Base-by-base conservation (phyloP, 2,329 filamentous ascomycete species). In the Rhynchosporium agropyri region DNA sequence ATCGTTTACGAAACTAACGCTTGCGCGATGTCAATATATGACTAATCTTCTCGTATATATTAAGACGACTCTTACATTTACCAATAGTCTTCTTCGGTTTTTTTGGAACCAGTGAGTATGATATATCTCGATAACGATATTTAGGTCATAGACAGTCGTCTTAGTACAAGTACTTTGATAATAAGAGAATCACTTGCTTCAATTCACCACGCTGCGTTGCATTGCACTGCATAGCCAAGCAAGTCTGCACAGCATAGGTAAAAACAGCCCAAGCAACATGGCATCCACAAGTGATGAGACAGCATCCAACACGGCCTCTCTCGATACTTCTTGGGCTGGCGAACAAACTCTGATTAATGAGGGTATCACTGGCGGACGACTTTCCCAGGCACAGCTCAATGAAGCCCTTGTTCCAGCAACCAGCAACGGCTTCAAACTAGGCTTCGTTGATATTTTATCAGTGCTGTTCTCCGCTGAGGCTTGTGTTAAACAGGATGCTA, bases 361-460 rank as follows among this genome's bases (percentile, higher is more conserved):
- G n/a, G 48, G 8, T 15, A 50, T 50, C 12, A 33, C 28, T 29
- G 33, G 48, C 12, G 48, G 48, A 33, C 48, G 48, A 50, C 48
- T 50, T 12, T 31, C 28, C 48, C 48, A 33, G 10, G 28, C 13
- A 31, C 9, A 33, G 31, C 48, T 50, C 48, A 33, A 50, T 33
- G 48, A 50, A n/a, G 48, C 28, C 28, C 48, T 50, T 50, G 48
- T 50, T 50, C 48, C 28, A 0, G 48, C 48, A 4, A 50, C 48
- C 15, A 29, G 48, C 8, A 50, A 50, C 6, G 48, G 48, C 13
- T 33, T 50, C n/a, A 13, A 50, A 33, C 48, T 9, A 33, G 29
- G 48, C 3, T 50, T 31, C 48, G 29, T 4, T 33, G 48, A 50
- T 50, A 50, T 50, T 33, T 10, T 50, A 50, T 33, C 29, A 50